Evolutionary conservation across 495 filamentous ascomycete species (phyloP), one percentile per base, ranked within the genome.

Genomic region (Penicillium roqueforti): DNA sequence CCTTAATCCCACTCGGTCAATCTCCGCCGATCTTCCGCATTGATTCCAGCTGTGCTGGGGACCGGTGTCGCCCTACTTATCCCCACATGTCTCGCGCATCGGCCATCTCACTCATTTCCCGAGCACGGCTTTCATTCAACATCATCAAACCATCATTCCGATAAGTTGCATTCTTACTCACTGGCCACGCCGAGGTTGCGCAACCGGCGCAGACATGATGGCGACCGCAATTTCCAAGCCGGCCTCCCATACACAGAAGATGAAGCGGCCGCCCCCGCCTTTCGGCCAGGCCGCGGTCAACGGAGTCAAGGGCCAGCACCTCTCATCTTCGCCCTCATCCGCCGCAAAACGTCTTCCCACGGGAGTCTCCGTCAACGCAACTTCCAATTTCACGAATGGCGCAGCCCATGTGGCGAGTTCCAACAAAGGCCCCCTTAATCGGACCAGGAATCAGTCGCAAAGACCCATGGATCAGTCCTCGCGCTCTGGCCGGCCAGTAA

Each of bases 231-330:
- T 83, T 39, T 76, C 79, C 44, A 80, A 79, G 57, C 79, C 79
- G 13, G 71, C 76, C 61, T 74, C 82, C 41, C 79, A 80, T 61
- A 68, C 81, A 52, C 78, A 78, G 60, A 89, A 90, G 68, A 82
- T 86, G 60, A 89, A 89, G 70, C 86, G 87, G 29, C 86, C 87
- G 54, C 76, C 83, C 55, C 84, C 84, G 50, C 84, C 85, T 45
- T 80, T 83, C 39, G 75, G 83, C 45, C 85, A 87, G 61, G 78
- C 83, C 44, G 68, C 72, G 54, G 61, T 73, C 61, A 89, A 88
- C 71, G 85, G 83, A 37, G 79, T 82, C 54, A 79, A 78, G 56
- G 70, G 83, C 48, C 80, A 81, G n/a, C 78, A 79, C 25, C 77
- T 82, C 1, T 86, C 85, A 1, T 79, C 85, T 9, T 89, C 87